These are phyloP conservation scores for Vigna trinervia DNA, from an alignment of 306 rosid species.

Conservation along the genomic window DNA sequence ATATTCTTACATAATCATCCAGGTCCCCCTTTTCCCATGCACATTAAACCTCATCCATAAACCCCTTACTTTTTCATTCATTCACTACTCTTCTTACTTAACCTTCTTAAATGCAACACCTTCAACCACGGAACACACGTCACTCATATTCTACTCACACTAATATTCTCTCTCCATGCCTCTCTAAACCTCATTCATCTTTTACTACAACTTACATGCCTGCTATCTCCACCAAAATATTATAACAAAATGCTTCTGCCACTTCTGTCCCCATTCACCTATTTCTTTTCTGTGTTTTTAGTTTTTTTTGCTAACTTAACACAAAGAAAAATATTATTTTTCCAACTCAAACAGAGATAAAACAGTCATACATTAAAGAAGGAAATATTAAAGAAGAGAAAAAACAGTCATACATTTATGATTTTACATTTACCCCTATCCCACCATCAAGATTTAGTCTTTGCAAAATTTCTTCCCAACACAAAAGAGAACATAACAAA, in stretches of 20 bases:
- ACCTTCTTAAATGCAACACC: slow-evolving; percentile 35
- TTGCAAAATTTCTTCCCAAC: slow-evolving; percentile 17
- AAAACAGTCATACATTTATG: slow-evolving; percentile 42
- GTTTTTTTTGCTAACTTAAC: slow-evolving; percentile 18
- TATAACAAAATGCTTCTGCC: no score
- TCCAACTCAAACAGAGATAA: not conserved
- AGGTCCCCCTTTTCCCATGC: slow-evolving; percentile 52
- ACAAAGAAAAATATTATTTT: slow-evolving; percentile 32
- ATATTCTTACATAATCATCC: slow-evolving; percentile 36
- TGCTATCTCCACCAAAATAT: slow-evolving; percentile 41
- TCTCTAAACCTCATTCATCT: slow-evolving; percentile 50
- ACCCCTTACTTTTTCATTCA: not conserved
- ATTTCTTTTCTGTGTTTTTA: slow-evolving; percentile 38
- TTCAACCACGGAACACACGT: slow-evolving; percentile 33
- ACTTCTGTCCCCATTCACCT: slow-evolving; percentile 33
- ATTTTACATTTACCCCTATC: slow-evolving; percentile 25
- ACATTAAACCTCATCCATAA: slow-evolving; percentile 51
- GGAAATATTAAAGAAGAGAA: not conserved
- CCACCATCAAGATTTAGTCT: slow-evolving; percentile 41
- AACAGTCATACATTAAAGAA: no score
- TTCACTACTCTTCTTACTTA: not conserved
- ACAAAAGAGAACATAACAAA: not conserved
- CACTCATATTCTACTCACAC: slow-evolving; percentile 54
- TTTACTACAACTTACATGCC: not conserved
- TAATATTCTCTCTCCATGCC: slow-evolving; percentile 39